phyloP scores from a whole-genome alignment of 2,329 filamentous ascomycete genomes.

The Colletotrichum simmondsii region DNA sequence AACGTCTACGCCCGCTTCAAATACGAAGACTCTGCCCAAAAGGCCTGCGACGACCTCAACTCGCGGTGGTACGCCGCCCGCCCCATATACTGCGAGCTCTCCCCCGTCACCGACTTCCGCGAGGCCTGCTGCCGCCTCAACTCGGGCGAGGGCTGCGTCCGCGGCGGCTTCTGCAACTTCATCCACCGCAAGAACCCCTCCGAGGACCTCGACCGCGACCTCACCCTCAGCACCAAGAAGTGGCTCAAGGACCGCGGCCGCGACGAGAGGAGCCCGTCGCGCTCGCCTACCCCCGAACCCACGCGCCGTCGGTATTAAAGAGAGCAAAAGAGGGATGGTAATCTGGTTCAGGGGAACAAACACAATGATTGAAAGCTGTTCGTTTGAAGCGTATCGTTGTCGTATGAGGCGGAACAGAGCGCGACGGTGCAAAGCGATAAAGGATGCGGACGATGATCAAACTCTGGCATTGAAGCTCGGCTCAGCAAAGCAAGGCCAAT shows the following conservation, averaged over 20 bases:
- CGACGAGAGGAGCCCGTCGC: conserved; percentile 83
- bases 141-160: conserved; percentile 92
- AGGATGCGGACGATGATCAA: too few relatives aligned
- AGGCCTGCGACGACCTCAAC: conserved; percentile 94
- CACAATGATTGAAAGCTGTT: neutral
- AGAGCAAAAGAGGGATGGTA: too few relatives aligned
- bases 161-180: conserved; percentile 99
- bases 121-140: conserved; percentile 98
- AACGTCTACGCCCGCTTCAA: conserved; percentile 99
- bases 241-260: conserved; percentile 88
- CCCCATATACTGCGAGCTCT: conserved; percentile 98
- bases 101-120: conserved; percentile 96
- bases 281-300: conserved; percentile 89
- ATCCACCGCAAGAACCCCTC: conserved; percentile 97
- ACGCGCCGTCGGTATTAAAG: conserved; percentile 75
- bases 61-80: conserved; percentile 95
- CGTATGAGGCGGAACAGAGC: too few relatives aligned
- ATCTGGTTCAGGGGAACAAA: neutral
- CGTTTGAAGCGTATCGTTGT: too few relatives aligned
- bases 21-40: conserved; percentile 96
- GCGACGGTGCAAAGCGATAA: too few relatives aligned
- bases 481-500: too few relatives aligned
- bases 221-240: conserved; percentile 93
- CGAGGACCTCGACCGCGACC: conserved; percentile 87
- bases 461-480: too few relatives aligned